Evolutionary conservation across 352 stramenopile species (phyloP), one percentile per base, ranked within the genome.

Genomic region (Phytophthora pisi): DNA sequence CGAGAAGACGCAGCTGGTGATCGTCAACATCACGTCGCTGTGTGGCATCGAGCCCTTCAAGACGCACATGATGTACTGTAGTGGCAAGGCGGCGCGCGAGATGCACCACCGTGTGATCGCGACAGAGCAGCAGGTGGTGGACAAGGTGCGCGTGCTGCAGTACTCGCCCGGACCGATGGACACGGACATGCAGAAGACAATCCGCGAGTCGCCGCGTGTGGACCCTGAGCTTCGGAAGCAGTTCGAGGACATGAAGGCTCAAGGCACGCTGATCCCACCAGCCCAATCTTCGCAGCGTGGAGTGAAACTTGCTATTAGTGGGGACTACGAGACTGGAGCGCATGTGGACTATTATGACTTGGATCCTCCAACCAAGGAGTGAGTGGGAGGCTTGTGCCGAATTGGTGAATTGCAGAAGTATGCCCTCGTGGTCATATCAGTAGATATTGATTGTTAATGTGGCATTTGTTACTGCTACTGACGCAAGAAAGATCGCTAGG

Each of bases 131-230:
- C 71, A 51, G 10, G n/a, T 31, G 0, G 13, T 2, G 7, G 68
- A 52, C 10, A 78, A 71, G 34, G 63, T 92, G 11, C 81, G 79
- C 18, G 78, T 93, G 42, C 77, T 97, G 13, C 93, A 83, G 73
- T 97, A 97, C 60, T 90, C 90, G 45, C 90, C 90, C 0, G 91
- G 91, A 18, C 84, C 89, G 0, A 92, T 97, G 83, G 82, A 96
- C 65, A 97, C 88, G 45, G 82, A 84, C 58, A 97, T 97, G 89
- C 80, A 93, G 61, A 51, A 68, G 38, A 78, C 67, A n/a, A 80
- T 93, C 43, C 86, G 86, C 20, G 80, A 89, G 51, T 86, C 76
- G 8, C 47, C 74, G 4, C 46, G 26, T 7, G 77, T 91, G 24
- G 70, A 83, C 18, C 51, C 68, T 2, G 69, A 72, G n/a, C 68